A percentile compares a stretch with the other conserved stretches of the same genome.
These are phyloP conservation scores for Saccharomycopsis oosterbeekiorum DNA, from an alignment of 805 yeast genomes.

Conservation along the genomic window DNA sequence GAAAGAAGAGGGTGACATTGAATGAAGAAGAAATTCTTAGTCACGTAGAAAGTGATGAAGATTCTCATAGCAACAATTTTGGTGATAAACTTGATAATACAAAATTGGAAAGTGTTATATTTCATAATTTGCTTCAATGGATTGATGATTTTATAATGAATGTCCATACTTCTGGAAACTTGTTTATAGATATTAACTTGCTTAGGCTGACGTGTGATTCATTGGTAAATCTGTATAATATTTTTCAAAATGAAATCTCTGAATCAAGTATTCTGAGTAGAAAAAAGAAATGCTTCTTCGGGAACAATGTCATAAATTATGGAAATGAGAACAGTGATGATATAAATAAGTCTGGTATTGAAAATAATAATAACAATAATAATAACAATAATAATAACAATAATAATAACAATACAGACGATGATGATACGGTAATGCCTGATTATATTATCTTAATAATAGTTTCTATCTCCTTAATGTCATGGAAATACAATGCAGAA, in stretches of 20 bases:
- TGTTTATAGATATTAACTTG: conserved; percentile 11
- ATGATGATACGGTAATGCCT: conserved; percentile 3
- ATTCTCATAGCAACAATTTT: background rate
- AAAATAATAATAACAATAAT: background rate
- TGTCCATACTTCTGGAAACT: conserved; percentile 17
- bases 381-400: background rate
- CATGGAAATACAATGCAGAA: conserved; percentile 7
- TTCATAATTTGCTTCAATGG: conserved; percentile 13
- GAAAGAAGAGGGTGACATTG: background rate
- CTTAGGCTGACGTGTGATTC: conserved; percentile 5
- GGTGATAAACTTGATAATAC: background rate
- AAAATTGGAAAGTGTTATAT: conserved; percentile 11
- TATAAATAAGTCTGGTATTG: background rate
- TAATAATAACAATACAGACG: background rate
- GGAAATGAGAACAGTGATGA: background rate
- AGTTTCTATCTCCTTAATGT: conserved; percentile 5
- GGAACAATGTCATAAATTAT: background rate
- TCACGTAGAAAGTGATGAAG: background rate
- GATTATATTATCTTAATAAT: conserved; percentile 7
- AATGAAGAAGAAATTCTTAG: background rate
- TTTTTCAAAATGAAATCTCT: background rate
- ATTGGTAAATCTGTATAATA: conserved; percentile 1
- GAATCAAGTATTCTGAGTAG: background rate
- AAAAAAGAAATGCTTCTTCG: conserved; percentile 6
- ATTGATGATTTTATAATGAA: conserved; percentile 11